Percentiles rank a stretch among this genome's conserved stretches.
These are phyloP conservation scores for Ophiostoma ips DNA, from an alignment of 2,329 filamentous ascomycete species.

Conservation along the genomic window DNA sequence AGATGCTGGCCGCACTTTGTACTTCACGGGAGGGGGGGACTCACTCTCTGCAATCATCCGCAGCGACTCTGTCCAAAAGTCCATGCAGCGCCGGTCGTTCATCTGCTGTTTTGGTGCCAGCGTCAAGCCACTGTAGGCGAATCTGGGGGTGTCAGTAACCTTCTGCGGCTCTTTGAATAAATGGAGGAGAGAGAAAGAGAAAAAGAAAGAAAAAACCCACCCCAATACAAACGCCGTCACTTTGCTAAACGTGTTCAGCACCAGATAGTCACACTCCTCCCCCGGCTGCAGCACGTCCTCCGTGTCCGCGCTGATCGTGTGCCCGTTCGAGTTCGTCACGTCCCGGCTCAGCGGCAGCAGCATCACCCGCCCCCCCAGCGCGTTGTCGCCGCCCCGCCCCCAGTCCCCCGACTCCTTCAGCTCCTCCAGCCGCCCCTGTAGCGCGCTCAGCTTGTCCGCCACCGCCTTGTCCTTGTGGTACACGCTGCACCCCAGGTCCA, in stretches of 20 bases:
- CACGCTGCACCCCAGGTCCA: constrained; percentile 58
- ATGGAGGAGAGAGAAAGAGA: background rate
- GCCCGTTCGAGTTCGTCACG: constrained; percentile 23
- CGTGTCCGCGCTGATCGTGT: constrained; percentile 44
- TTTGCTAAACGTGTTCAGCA: constrained; percentile 47
- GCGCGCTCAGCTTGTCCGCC: constrained; percentile 42
- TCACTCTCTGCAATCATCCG: constrained; percentile 21
- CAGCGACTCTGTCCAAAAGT: constrained; percentile 27
- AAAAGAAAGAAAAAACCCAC: constrained; percentile 23
- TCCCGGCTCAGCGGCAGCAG: constrained; percentile 42
- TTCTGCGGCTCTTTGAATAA: no score
- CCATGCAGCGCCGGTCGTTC: constrained; percentile 23
- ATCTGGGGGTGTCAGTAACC: constrained; percentile 15
- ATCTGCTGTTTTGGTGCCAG: constrained; percentile 23
- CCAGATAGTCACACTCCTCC: constrained; percentile 38
- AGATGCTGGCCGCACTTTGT: background rate
- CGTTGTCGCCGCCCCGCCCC: constrained; percentile 23
- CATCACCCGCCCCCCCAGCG: constrained; percentile 32
- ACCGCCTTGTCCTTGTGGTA: constrained; percentile 46
- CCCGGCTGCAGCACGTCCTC: constrained; percentile 37
- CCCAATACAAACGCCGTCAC: constrained; percentile 41
- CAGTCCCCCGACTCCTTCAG: constrained; percentile 31
- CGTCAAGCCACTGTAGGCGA: constrained; percentile 40
- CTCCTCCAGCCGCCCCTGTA: constrained; percentile 50
- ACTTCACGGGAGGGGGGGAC: constrained; percentile 8